Evolutionary conservation across 1,139 yeast genomes (phyloP).

Genomic region (Sugiyamaella grinbergsii): DNA sequence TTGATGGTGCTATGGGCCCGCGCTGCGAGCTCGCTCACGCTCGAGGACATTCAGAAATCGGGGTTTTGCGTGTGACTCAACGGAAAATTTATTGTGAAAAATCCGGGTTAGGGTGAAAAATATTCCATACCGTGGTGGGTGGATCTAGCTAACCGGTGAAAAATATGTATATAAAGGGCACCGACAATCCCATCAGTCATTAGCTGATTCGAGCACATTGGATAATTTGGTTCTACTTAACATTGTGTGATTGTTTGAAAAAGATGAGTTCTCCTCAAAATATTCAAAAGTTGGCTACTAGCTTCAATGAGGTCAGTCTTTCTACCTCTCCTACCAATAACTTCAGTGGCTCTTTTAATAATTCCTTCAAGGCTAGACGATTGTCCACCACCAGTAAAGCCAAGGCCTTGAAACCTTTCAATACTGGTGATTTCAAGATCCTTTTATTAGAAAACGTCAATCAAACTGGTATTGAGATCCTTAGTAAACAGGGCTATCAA

Average conservation of each 20-base stretch:
- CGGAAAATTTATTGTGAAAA: neutral
- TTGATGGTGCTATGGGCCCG: too few relatives aligned
- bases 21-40: neutral
- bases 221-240: neutral
- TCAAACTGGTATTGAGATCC: slow-evolving; percentile 83
- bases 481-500: slow-evolving; percentile 90
- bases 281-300: slow-evolving; percentile 46
- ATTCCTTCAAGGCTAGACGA: slow-evolving; percentile 46
- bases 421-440: slow-evolving; percentile 90
- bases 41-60: neutral
- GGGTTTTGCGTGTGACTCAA: neutral
- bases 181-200: slow-evolving; percentile 6
- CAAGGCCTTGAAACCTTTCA: slow-evolving; percentile 82
- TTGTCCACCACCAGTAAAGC: slow-evolving; percentile 43
- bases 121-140: too few relatives aligned
- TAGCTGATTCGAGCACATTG: neutral
- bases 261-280: slow-evolving; percentile 72
- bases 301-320: slow-evolving; percentile 58
- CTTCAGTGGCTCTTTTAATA: slow-evolving; percentile 63
- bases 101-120: neutral
- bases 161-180: slow-evolving; percentile 12
- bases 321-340: slow-evolving; percentile 42
- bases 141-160: neutral
- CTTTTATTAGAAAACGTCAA: slow-evolving; percentile 90
- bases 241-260: too few relatives aligned